Conservation (phyloP, 495 filamentous ascomycete species). For the Penicillium coprophilum region DNA sequence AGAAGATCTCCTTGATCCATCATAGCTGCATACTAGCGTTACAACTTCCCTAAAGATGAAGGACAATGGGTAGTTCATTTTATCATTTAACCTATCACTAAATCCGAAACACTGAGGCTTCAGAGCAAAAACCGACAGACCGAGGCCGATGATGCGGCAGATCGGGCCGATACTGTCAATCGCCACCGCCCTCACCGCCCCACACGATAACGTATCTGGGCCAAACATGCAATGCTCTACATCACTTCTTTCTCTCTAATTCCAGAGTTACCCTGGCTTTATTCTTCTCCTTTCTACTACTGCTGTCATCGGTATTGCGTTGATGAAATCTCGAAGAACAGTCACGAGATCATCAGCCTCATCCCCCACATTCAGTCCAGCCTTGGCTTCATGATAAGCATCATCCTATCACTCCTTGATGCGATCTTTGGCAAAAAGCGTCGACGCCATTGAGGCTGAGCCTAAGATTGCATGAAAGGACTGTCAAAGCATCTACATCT, state of each 20-base stretch:
- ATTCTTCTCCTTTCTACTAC: neutral
- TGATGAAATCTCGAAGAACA: neutral
- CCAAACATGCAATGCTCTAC: constrained; percentile 11
- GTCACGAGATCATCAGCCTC: constrained; percentile 15
- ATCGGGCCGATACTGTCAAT: constrained; percentile 15
- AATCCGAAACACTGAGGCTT: too few relatives aligned
- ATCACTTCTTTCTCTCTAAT: constrained; percentile 4
- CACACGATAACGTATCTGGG: constrained; percentile 27
- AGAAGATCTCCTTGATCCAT: too few relatives aligned
- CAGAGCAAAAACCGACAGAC: neutral
- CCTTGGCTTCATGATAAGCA: constrained; percentile 19
- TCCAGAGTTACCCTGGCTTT: neutral
- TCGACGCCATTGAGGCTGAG: constrained; percentile 10
- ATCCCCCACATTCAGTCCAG: neutral
- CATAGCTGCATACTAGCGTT: too few relatives aligned
- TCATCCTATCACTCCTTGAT: constrained; percentile 14
- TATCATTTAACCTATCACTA: too few relatives aligned
- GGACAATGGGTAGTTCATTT: too few relatives aligned
- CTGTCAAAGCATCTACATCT: neutral
- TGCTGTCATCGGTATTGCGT: neutral
- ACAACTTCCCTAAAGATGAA: too few relatives aligned
- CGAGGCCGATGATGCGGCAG: neutral
- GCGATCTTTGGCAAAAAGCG: constrained; percentile 17
- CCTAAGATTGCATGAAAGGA: constrained; percentile 6
- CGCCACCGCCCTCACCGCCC: constrained; percentile 18